phyloP scores from a whole-genome alignment of 2,329 filamentous ascomycete species.

The Pleomassaria siparia region DNA sequence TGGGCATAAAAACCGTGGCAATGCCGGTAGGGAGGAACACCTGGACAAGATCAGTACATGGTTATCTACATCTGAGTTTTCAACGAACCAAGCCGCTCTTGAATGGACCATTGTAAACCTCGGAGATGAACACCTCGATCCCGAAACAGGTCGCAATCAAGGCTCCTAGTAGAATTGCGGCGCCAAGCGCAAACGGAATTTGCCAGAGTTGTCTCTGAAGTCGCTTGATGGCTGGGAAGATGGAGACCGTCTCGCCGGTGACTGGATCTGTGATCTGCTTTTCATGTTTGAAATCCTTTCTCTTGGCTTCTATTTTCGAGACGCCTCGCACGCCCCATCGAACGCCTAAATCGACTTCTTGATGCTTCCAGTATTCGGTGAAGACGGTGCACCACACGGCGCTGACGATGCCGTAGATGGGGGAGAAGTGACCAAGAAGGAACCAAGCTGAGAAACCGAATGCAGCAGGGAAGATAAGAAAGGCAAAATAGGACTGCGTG shows the following conservation, averaged over 20 bases:
- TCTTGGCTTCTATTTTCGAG: constrained; percentile 74
- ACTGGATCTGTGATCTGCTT: constrained; percentile 75
- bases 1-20: constrained; percentile 77
- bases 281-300: constrained; percentile 78
- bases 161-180: constrained; percentile 70
- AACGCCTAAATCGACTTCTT: constrained; percentile 81
- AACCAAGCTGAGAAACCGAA: constrained; percentile 79
- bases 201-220: constrained; percentile 74
- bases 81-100: constrained; percentile 77
- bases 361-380: constrained; percentile 94
- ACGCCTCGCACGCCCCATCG: constrained; percentile 89
- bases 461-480: constrained; percentile 77
- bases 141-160: constrained; percentile 86
- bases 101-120: constrained; percentile 87
- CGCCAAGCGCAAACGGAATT: constrained; percentile 79
- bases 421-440: constrained; percentile 81
- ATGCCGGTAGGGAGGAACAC: constrained; percentile 86
- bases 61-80: too few species aligned
- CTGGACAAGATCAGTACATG: constrained; percentile 45
- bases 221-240: constrained; percentile 76
- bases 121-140: constrained; percentile 93
- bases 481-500: constrained; percentile 84
- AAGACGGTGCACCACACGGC: constrained; percentile 86
- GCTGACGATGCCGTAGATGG: constrained; percentile 74
- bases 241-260: constrained; percentile 74